Base-by-base conservation (phyloP, 495 filamentous ascomycete genomes). In the Peziza echinospora region DNA sequence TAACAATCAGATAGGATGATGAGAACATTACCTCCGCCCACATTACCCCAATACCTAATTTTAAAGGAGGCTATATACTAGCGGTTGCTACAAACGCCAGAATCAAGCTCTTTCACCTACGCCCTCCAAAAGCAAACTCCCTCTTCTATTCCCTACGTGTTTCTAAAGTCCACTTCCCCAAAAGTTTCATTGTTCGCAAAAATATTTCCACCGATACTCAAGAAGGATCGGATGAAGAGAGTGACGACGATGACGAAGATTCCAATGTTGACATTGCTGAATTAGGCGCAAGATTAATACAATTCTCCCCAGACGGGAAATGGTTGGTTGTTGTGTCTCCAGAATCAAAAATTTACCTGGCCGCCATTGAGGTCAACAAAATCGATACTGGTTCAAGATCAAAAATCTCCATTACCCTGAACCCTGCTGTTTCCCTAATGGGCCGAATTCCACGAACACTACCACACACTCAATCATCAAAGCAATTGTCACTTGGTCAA, bases 341-440 rank as follows among this genome's bases (percentile, higher is more conserved):
- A 58, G 92, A 93, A 71, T 94, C 93, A 66, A 80, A 86, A 55
- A 91, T 94, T 68, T 93, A 84, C 71, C 93, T 93, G 64, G 68
- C 93, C 19, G 64, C 69, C 21, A 67, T 84, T 50, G 73, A 83
- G 46, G 67, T 85, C 45, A 37, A 11, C 30, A 70, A 75, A 61
- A 43, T 68, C 70, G 46, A 70, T 62, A 24, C 67, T 63, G 43
- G 70, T 70, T 58, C 63, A 60, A 46, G 69, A 64, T 40, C 78
- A 70, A 72, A 52, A 70, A 65, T 51, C 55, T 67, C 28, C 58
- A 74, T 46, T 62, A 62, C 9, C 47, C 75, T 47, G 63, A 28
- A 26, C 6, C 43, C 64, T 39, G 66, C 66, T 10, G 59, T 74
- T 11, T 53, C 62, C 34, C 51, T 60, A 16, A 54, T 63, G 13